These are phyloP conservation scores for Vitis rotundifolia DNA, from an alignment of 164 flowering plant genomes.

Conservation along the genomic window DNA sequence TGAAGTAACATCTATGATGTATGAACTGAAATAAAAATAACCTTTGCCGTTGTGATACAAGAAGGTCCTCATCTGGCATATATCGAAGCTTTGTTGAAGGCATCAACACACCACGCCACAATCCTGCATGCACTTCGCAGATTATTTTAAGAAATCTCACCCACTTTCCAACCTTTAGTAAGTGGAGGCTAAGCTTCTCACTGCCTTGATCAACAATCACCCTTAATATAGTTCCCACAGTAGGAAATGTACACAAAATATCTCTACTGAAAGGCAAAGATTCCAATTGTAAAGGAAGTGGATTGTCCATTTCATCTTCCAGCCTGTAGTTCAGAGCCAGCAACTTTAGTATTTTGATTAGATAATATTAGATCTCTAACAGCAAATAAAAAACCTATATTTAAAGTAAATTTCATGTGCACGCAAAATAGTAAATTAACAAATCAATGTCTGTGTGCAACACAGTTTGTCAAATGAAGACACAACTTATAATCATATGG, in stretches of 20 bases:
- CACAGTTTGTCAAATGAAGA: too few species aligned
- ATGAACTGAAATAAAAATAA: conserved; percentile 14
- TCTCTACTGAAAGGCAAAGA: conserved; percentile 53
- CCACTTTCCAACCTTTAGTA: conserved; percentile 57
- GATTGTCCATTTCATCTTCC: conserved; percentile 49
- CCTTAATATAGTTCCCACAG: conserved; percentile 73
- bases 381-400: neutral
- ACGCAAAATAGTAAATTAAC: too few species aligned
- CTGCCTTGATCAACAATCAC: conserved; percentile 36
- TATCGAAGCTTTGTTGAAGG: conserved; percentile 52
- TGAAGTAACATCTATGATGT: neutral
- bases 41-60: conserved; percentile 45
- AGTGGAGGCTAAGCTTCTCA: conserved; percentile 34
- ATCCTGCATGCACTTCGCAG: conserved; percentile 47
- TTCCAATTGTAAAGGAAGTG: conserved; percentile 61
- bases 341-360: neutral
- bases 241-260: conserved; percentile 56
- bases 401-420: neutral
- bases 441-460: too few species aligned
- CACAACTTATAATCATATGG: too few species aligned
- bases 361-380: neutral
- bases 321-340: conserved; percentile 36
- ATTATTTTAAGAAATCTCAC: conserved; percentile 49
- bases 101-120: conserved; percentile 57
- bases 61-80: conserved; percentile 47